Evolutionary conservation across 345 rosid species (phyloP).

Genomic region (Euphorbia lathyris): DNA sequence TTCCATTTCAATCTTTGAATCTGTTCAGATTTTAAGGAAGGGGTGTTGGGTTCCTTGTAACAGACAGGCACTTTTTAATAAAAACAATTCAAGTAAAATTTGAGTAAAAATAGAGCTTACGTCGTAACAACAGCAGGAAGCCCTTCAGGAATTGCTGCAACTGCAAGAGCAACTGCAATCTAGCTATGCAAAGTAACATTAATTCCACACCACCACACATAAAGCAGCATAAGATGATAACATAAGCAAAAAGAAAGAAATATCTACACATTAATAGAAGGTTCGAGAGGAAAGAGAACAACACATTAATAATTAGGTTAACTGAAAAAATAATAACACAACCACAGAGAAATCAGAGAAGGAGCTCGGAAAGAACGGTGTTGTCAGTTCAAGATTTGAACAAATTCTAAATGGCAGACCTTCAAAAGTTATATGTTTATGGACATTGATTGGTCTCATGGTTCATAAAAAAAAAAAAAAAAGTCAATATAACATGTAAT

Average conservation of each 20-base stretch:
- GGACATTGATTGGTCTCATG: neutral
- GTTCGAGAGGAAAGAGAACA: neutral
- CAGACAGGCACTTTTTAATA: constrained; percentile 7
- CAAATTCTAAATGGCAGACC: neutral
- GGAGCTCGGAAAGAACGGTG: neutral
- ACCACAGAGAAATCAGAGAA: neutral
- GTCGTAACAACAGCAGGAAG: constrained; percentile 99
- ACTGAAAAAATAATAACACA: neutral
- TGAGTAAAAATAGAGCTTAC: constrained; percentile 44
- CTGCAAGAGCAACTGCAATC: constrained; percentile 99
- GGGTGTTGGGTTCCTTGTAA: constrained; percentile 3
- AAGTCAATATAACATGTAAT: too few species aligned
- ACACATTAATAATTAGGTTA: neutral
- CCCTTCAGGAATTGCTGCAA: constrained; percentile 99
- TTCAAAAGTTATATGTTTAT: neutral
- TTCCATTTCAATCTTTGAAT: neutral
- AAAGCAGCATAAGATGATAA: neutral
- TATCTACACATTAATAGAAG: neutral
- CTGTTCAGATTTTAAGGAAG: neutral
- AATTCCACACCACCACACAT: neutral
- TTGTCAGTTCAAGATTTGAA: neutral
- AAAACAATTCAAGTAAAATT: neutral
- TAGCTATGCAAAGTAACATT: constrained; percentile 42
- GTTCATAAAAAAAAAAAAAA: neutral
- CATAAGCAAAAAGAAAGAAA: neutral